Base-by-base conservation (phyloP, 2,329 filamentous ascomycete species). In the Fulvia fulva region DNA sequence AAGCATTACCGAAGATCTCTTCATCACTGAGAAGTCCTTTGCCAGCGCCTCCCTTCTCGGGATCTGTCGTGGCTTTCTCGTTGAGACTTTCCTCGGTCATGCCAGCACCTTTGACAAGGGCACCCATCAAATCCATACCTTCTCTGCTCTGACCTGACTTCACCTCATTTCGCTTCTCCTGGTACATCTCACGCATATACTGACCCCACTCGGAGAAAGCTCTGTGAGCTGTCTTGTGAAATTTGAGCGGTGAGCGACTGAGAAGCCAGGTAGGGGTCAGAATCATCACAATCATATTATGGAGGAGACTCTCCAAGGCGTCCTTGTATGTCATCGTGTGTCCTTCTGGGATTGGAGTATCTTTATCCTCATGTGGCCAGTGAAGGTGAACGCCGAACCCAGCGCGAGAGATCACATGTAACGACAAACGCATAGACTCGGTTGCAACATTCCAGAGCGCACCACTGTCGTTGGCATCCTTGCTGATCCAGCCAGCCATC, bases 1-100 rank as follows among this genome's bases (percentile, higher is more conserved):
- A 83, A 22, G 87, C 84, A 68, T 91, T 91, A 52, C 88, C 87
- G 26, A 89, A 75, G 58, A 92, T 87, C 56, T 91, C 87, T 4
- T 80, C 79, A 62, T 86, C 82, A 5, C 75, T 78, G n/a, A 88
- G 72, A 19, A 73, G 71, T 12, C 73, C 75, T 61, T 71, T 81
- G 77, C 16, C 78, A 9, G 26, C 22, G 23, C 80, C 74, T 82
- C 79, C 78, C 30, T 77, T 78, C 14, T 78, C 74, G 3, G 70
- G 68, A 55, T 71, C 71, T 30, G 71, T 66, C 1, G 78, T 73
- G 26, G 79, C 75, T 16, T 78, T 67, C 11, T 76, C 73, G 44
- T 76, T 77, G 49, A 77, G 76, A n/a, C 53, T 54, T 54, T 69
- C 58, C 14, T 63, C 51, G 0, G 67, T 66, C 56, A 73, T 68